phyloP scores from a whole-genome alignment of 2,329 filamentous ascomycete genomes.

The Fusarium haematococcum region DNA sequence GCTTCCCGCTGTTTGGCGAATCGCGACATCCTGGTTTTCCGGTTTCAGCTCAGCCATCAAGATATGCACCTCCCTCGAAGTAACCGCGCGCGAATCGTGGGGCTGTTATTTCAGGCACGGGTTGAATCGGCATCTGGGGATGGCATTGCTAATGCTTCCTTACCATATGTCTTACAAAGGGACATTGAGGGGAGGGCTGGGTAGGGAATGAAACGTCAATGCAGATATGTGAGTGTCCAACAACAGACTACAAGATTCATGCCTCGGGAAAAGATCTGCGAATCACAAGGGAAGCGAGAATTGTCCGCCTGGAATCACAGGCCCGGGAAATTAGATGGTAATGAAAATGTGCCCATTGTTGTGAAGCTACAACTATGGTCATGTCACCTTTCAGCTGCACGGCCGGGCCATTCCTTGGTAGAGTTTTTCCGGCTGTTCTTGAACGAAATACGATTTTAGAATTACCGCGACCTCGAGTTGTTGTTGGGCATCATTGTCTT shows the following conservation, averaged over 20 bases:
- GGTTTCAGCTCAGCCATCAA: not conserved
- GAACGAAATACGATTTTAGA: not conserved
- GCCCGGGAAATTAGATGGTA: constrained; percentile 2
- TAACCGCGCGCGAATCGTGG: not conserved
- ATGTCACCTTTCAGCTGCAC: not conserved
- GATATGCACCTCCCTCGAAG: not conserved
- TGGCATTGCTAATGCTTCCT: not conserved
- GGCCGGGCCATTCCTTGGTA: not conserved
- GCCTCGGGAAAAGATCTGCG: not conserved
- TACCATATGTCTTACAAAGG: not conserved
- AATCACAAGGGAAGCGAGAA: not conserved
- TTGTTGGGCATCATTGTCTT: not conserved
- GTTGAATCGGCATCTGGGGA: not conserved
- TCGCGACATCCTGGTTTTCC: not conserved
- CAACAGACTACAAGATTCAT: not conserved
- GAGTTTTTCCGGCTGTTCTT: not conserved
- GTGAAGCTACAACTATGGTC: not conserved
- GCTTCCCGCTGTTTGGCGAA: not conserved
- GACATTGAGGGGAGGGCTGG: not conserved
- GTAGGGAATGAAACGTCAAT: not conserved
- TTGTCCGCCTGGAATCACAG: constrained; percentile 2
- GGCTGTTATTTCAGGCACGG: not conserved
- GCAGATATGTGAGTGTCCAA: not conserved
- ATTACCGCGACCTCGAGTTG: not conserved
- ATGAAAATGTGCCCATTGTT: constrained; percentile 3